These are phyloP conservation scores for Colletotrichum chrysophilum DNA, from an alignment of 2,329 filamentous ascomycete species.

Conservation along the genomic window DNA sequence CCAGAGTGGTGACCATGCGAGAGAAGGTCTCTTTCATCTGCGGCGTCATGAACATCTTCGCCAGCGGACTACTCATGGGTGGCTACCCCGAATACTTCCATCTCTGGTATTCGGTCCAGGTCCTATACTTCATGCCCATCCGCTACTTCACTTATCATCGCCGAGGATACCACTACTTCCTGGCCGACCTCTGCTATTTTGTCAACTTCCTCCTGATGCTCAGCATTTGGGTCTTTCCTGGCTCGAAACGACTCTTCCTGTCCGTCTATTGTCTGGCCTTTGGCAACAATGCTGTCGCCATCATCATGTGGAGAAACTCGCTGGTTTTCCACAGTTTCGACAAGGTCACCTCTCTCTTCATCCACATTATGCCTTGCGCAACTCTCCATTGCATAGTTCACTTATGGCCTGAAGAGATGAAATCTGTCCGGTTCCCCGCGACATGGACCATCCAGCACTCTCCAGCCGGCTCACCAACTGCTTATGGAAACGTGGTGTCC, in stretches of 20 bases:
- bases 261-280: constrained; percentile 91
- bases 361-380: constrained; percentile 98
- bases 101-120: constrained; percentile 87
- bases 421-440: constrained; percentile 79
- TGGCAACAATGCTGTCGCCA: constrained; percentile 96
- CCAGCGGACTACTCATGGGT: constrained; percentile 93
- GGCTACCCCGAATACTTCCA: constrained; percentile 87
- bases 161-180: constrained; percentile 94
- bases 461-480: constrained; percentile 72
- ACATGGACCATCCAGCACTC: constrained; percentile 80
- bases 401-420: constrained; percentile 69
- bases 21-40: constrained; percentile 98
- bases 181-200: constrained; percentile 97
- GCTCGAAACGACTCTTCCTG: constrained; percentile 90
- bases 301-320: constrained; percentile 99
- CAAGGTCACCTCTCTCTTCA: constrained; percentile 98
- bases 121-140: constrained; percentile 96
- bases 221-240: constrained; percentile 88
- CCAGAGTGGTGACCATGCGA: constrained; percentile 82
- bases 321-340: constrained; percentile 98
- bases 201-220: constrained; percentile 87
- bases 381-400: constrained; percentile 93
- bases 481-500: constrained; percentile 76
- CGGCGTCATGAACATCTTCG: constrained; percentile 95
- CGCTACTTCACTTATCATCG: constrained; percentile 90